phyloP scores from a whole-genome alignment of 768 basidiomycete genomes.

The Fomitopsis serialis region DNA sequence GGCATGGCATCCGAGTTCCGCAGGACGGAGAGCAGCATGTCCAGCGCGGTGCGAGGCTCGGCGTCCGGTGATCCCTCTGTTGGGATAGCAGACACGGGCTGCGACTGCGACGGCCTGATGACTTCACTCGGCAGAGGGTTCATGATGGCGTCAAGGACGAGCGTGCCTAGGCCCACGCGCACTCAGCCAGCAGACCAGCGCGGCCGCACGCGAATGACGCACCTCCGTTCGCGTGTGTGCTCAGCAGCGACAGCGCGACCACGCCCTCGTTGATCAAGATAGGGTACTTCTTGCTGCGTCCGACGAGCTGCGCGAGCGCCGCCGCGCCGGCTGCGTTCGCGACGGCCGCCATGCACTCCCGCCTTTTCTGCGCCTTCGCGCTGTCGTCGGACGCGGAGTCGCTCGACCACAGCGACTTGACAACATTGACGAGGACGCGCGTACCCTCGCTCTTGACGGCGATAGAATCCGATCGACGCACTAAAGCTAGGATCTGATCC shows the following conservation, averaged over 20 bases:
- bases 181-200: neutral
- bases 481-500: slow-evolving; percentile 66
- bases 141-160: slow-evolving; percentile 59
- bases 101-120: slow-evolving; percentile 14
- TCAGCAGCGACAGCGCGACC: slow-evolving; percentile 75
- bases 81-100: slow-evolving; percentile 24
- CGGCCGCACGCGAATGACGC: slow-evolving; percentile 19
- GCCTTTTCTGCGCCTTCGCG: slow-evolving; percentile 43
- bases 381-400: slow-evolving; percentile 36
- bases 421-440: slow-evolving; percentile 79
- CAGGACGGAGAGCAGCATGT: slow-evolving; percentile 62
- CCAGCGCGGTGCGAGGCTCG: slow-evolving; percentile 53
- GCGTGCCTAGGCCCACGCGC: slow-evolving; percentile 38
- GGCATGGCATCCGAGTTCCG: slow-evolving; percentile 51
- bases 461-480: slow-evolving; percentile 73
- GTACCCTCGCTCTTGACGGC: slow-evolving; percentile 88
- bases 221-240: slow-evolving; percentile 64
- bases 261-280: slow-evolving; percentile 87
- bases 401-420: slow-evolving; percentile 70
- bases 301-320: slow-evolving; percentile 66
- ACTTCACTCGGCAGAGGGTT: slow-evolving; percentile 41
- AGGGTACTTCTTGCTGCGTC: slow-evolving; percentile 74
- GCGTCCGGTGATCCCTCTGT: slow-evolving; percentile 39
- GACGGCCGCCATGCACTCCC: slow-evolving; percentile 47
- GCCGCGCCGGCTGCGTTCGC: slow-evolving; percentile 49